Percentiles rank a stretch among this genome's conserved stretches.
Conservation (phyloP, 331 rosid genomes). For the Malus hybrid region DNA sequence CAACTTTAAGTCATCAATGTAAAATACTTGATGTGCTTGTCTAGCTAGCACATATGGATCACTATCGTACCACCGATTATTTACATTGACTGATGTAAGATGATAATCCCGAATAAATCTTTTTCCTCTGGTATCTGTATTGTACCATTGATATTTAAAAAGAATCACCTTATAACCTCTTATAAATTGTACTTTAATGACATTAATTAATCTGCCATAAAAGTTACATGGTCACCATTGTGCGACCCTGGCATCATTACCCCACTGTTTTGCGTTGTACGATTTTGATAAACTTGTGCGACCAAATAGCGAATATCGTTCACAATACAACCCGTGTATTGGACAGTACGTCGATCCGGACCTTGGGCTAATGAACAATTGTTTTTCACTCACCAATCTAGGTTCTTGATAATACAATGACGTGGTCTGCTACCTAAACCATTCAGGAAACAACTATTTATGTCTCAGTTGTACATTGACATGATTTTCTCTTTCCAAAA, state of each 20-base stretch:
- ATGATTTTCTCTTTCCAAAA: no score
- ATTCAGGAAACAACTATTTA: not conserved
- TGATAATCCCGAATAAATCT: no score
- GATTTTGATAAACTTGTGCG: not conserved
- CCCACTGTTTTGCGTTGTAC: not conserved
- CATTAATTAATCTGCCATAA: not conserved
- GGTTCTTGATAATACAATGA: not conserved
- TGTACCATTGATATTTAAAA: not conserved
- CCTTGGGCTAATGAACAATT: not conserved
- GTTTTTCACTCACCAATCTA: not conserved
- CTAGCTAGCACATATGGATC: no score
- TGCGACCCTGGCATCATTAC: not conserved
- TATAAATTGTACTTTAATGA: not conserved
- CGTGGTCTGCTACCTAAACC: no score
- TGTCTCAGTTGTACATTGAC: no score
- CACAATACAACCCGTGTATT: not conserved
- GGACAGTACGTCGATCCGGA: no score
- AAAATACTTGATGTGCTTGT: no score
- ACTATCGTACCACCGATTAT: no score
- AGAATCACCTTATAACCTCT: not conserved
- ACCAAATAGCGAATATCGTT: not conserved
- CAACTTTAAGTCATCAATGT: not conserved
- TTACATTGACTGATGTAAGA: no score
- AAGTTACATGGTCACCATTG: not conserved
- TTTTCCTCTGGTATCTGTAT: no score